Evolutionary conservation across 2,329 filamentous ascomycete species (phyloP), one percentile per base, ranked within the genome.

Genomic region (Phaeosphaeria sp.): DNA sequence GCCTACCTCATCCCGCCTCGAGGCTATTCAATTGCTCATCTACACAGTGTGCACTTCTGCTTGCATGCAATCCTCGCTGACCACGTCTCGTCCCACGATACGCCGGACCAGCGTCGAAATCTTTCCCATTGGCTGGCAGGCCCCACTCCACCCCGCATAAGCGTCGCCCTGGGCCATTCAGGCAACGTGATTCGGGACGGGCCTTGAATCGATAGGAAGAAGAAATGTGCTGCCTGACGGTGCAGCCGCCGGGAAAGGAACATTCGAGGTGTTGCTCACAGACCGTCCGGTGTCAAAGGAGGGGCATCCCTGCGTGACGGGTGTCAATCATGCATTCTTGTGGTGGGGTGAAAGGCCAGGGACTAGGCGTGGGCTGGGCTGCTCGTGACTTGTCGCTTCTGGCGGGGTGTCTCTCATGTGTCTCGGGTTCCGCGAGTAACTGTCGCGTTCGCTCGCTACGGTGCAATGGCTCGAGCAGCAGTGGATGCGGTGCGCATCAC

Each of bases 81-180:
- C 67, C 67, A 69, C 67, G 67, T 69, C 49, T 51, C 49, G 23
- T 44, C 36, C 27, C 47, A 39, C 30, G 22, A 49, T 49, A 49
- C 46, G 48, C 33, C 48, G 48, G 48, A 50, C 6, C 23, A 51
- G 17, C 22, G 27, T 17, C 21, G 27, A 22, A 21, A 30, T 30
- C 21, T 18, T 25, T 18, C 39, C 49, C 52, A 58, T 60, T 62
- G 61, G 61, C 20, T 30, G 53, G 43, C 21, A 55, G 41, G 50
- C 68, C 72, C 71, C 63, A 59, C 63, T 56, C 52, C 65, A 43
- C 68, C 66, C 67, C 68, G 70, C 71, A 72, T 62, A 64, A 64
- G 67, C 62, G 58, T 60, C 55, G 48, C 59, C 60, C 60, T 63
- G 64, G 62, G 54, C 72, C 72, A 73, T 58, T 71, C 65, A 70